phyloP scores from a whole-genome alignment of 345 rosid species.

The Cochlearia excelsa region DNA sequence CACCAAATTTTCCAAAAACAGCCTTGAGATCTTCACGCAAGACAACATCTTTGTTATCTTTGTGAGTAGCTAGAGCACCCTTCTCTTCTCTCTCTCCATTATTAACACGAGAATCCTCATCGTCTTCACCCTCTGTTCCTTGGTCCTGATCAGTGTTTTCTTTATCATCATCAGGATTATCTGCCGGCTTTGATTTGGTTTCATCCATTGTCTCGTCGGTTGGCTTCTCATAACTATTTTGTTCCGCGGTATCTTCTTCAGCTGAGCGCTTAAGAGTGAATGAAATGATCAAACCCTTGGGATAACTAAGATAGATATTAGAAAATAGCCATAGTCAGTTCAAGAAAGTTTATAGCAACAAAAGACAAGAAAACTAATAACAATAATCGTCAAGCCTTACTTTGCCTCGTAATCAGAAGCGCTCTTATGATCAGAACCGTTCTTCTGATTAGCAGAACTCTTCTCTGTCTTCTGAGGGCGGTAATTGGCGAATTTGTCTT shows the following conservation, averaged over 20 bases:
- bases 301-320: conserved; percentile 57
- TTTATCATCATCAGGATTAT: conserved; percentile 36
- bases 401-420: conserved; percentile 43
- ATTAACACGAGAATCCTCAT: conserved; percentile 39
- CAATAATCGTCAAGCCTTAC: conserved; percentile 40
- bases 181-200: conserved; percentile 38
- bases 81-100: conserved; percentile 48
- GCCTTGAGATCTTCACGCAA: conserved; percentile 89
- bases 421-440: conserved; percentile 41
- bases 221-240: conserved; percentile 38
- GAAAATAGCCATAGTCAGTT: conserved; percentile 20
- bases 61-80: conserved; percentile 44
- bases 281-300: conserved; percentile 83
- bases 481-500: conserved; percentile 44
- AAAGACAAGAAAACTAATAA: not conserved
- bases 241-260: conserved; percentile 42
- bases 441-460: conserved; percentile 50
- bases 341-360: conserved; percentile 3
- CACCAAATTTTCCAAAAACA: conserved; percentile 65
- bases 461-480: conserved; percentile 37
- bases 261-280: conserved; percentile 57
- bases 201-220: conserved; percentile 30
- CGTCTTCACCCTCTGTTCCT: conserved; percentile 38
- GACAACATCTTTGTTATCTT: conserved; percentile 63
- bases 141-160: conserved; percentile 41